A percentile compares a stretch with the other conserved stretches of the same genome.
Evolutionary conservation across 106 monocot genomes (phyloP).

Genomic region (Dendrobium nobile): DNA sequence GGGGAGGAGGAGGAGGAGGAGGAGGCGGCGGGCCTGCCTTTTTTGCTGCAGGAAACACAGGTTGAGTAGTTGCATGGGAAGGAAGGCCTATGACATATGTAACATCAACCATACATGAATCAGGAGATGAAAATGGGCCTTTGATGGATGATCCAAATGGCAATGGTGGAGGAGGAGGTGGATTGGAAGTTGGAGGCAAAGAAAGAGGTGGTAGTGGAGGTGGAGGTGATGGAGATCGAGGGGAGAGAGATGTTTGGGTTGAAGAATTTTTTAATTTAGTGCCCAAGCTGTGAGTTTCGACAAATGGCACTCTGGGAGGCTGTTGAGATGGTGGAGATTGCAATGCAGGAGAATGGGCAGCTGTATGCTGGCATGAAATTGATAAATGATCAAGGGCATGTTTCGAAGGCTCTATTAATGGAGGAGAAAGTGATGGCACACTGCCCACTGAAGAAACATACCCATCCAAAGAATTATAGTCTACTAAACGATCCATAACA

Average conservation of each 20-base stretch:
- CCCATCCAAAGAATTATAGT: not conserved
- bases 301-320: too few species aligned
- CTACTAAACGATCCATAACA: not conserved
- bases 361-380: not conserved
- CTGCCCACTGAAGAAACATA: conserved; percentile 6
- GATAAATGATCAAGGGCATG: conserved; percentile 9
- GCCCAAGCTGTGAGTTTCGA: too few species aligned
- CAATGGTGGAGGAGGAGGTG: conserved; percentile 10
- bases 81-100: too few species aligned
- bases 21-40: not conserved
- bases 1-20: not conserved
- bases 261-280: too few species aligned
- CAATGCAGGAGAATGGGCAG: not conserved
- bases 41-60: not conserved
- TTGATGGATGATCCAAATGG: not conserved
- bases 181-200: too few species aligned
- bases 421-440: not conserved
- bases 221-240: too few species aligned
- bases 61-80: not conserved
- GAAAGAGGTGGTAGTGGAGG: too few species aligned
- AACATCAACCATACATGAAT: not conserved
- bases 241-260: too few species aligned
- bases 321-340: too few species aligned
- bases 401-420: not conserved
- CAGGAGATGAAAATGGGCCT: not conserved